phyloP scores from a whole-genome alignment of 306 rosid species.

The Cajanus cajan region DNA sequence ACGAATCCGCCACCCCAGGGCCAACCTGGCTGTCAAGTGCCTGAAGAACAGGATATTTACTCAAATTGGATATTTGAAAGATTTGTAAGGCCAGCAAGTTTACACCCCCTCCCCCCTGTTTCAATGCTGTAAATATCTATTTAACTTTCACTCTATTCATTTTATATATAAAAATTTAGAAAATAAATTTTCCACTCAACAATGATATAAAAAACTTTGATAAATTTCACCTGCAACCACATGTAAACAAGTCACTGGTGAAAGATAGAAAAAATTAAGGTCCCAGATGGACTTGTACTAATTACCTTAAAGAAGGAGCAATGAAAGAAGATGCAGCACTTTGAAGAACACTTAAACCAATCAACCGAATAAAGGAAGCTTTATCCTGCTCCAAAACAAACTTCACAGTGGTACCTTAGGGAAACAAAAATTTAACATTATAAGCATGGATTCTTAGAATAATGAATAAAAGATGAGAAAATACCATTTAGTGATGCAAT shows the following conservation, averaged over 20 bases:
- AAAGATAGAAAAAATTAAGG: neutral
- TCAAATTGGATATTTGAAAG: slow-evolving; percentile 18
- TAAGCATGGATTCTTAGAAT: slow-evolving; percentile 9
- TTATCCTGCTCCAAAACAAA: slow-evolving; percentile 95
- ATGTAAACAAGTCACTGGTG: slow-evolving; percentile 7
- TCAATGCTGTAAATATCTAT: slow-evolving; percentile 17
- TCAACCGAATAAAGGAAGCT: slow-evolving; percentile 71
- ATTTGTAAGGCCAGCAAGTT: neutral
- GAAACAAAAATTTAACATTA: slow-evolving; percentile 30
- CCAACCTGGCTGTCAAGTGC: slow-evolving; percentile 85
- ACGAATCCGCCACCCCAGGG: slow-evolving; percentile 97
- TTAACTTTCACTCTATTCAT: neutral
- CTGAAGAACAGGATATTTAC: slow-evolving; percentile 47
- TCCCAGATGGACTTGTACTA: slow-evolving; percentile 6
- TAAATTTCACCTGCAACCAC: slow-evolving; percentile 12
- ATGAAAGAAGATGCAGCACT: slow-evolving; percentile 86
- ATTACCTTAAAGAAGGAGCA: slow-evolving; percentile 91
- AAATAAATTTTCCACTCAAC: slow-evolving; percentile 13
- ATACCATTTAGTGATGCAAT: slow-evolving; percentile 93
- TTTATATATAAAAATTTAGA: neutral
- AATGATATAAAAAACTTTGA: neutral
- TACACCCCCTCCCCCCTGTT: neutral
- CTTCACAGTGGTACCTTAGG: slow-evolving; percentile 90
- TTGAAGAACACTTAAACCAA: slow-evolving; percentile 87
- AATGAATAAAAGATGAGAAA: slow-evolving; percentile 9